Evolutionary conservation across 2,329 filamentous ascomycete genomes (phyloP).

Genomic region (Boeremia lycopersici): DNA sequence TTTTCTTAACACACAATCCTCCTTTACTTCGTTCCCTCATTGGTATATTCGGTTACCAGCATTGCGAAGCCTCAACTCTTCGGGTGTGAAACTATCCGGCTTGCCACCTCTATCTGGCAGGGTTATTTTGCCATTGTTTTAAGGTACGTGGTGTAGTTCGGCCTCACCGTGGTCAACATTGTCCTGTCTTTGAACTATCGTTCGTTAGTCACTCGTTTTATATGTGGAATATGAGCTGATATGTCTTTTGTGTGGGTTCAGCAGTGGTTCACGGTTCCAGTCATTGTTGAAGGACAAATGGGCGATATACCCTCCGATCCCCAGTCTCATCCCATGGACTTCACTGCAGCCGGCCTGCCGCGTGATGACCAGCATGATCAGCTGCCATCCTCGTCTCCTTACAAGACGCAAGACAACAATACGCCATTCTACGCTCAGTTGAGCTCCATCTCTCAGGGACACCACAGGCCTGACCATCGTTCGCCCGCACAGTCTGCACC

Average conservation of each 20-base stretch:
- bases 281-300: slow-evolving; percentile 49
- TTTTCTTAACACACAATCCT: slow-evolving; percentile 44
- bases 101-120: slow-evolving; percentile 38
- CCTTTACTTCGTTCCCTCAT: slow-evolving; percentile 37
- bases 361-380: slow-evolving; percentile 30
- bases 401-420: slow-evolving; percentile 32
- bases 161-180: slow-evolving; percentile 8
- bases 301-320: slow-evolving; percentile 46
- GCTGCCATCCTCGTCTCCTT: slow-evolving; percentile 20
- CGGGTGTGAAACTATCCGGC: slow-evolving; percentile 37
- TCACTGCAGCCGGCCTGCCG: slow-evolving; percentile 35
- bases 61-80: slow-evolving; percentile 31
- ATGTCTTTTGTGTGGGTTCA: slow-evolving; percentile 52
- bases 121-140: slow-evolving; percentile 39
- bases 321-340: slow-evolving; percentile 39
- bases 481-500: slow-evolving; percentile 30
- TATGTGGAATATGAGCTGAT: slow-evolving; percentile 46
- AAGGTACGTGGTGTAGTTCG: slow-evolving; percentile 41
- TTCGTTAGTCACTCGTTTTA: slow-evolving; percentile 26
- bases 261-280: slow-evolving; percentile 51
- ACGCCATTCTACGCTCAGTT: slow-evolving; percentile 48
- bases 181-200: slow-evolving; percentile 25
- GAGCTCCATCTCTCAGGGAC: slow-evolving; percentile 38
- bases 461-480: slow-evolving; percentile 38
- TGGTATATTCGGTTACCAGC: slow-evolving; percentile 38